Conservation (phyloP, 2,329 filamentous ascomycete species). For the Hirsutella rhossiliensis region DNA sequence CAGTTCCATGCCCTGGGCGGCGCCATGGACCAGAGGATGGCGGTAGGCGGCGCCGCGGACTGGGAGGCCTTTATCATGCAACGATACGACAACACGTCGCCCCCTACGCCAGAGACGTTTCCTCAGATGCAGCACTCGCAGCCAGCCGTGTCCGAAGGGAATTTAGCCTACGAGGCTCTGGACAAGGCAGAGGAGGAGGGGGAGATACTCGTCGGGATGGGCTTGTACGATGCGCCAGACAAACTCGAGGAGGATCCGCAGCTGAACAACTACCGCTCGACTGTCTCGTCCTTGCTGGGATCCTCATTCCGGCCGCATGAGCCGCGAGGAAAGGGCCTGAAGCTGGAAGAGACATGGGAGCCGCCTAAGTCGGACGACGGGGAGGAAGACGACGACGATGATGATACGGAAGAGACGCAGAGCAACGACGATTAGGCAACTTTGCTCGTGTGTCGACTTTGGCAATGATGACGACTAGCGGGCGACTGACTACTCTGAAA, state of each 20-base stretch:
- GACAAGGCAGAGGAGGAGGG: constrained; percentile 46
- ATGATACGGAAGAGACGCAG: constrained; percentile 18
- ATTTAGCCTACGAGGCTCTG: constrained; percentile 34
- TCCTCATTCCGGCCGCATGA: constrained; percentile 31
- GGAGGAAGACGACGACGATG: constrained; percentile 35
- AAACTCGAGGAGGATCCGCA: constrained; percentile 36
- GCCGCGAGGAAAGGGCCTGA: constrained; percentile 58
- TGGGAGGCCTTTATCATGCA: constrained; percentile 36
- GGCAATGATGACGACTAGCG: no score
- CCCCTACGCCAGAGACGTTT: constrained; percentile 48
- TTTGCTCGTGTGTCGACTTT: no score
- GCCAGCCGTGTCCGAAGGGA: constrained; percentile 35
- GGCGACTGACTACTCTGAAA: no score
- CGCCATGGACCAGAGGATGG: constrained; percentile 3
- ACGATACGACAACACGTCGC: constrained; percentile 35
- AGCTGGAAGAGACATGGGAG: constrained; percentile 71
- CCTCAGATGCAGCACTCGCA: constrained; percentile 37
- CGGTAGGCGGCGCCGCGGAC: constrained; percentile 11
- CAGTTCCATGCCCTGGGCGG: constrained; percentile 14
- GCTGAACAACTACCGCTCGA: constrained; percentile 41
- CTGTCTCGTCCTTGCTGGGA: constrained; percentile 42
- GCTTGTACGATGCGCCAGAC: constrained; percentile 64
- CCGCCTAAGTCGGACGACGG: constrained; percentile 53
- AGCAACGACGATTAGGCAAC: not conserved
- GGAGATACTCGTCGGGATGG: constrained; percentile 71